Evolutionary conservation across 371 early-diverging fungal species (phyloP).

Genomic region (Encephalitozoon romaleae): DNA sequence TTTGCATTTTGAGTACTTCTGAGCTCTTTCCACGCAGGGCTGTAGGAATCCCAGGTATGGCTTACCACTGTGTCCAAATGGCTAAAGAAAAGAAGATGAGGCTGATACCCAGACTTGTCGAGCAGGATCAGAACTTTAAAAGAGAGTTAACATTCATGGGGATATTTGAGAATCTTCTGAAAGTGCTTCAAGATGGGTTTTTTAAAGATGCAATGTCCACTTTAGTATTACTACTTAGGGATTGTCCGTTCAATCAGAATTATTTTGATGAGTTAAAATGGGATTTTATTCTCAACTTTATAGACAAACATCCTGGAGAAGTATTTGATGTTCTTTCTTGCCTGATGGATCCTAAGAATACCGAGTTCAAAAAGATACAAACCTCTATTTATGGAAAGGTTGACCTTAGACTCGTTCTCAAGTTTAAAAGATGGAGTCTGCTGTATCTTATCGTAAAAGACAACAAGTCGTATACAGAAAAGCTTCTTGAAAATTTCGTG

Average conservation of each 20-base stretch:
- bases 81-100: not conserved
- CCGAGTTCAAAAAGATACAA: conserved; percentile 9
- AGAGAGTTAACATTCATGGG: conserved; percentile 20
- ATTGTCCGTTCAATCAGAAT: conserved; percentile 28
- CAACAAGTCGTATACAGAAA: not conserved
- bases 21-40: not conserved
- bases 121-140: not conserved
- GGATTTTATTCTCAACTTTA: not conserved
- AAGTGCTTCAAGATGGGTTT: not conserved
- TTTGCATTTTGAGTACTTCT: not conserved
- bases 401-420: not conserved
- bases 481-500: not conserved
- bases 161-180: conserved; percentile 17
- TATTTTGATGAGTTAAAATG: conserved; percentile 26
- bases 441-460: conserved; percentile 7
- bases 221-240: not conserved
- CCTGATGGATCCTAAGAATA: conserved; percentile 26
- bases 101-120: not conserved
- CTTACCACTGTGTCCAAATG: conserved; percentile 1
- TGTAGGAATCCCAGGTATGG: not conserved
- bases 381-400: not conserved
- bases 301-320: not conserved
- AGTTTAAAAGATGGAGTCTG: not conserved
- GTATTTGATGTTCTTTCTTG: not conserved
- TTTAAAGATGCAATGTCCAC: not conserved